Evolutionary conservation across 2,329 filamentous ascomycete species (phyloP).

Genomic region (Fusarium bactridioides): DNA sequence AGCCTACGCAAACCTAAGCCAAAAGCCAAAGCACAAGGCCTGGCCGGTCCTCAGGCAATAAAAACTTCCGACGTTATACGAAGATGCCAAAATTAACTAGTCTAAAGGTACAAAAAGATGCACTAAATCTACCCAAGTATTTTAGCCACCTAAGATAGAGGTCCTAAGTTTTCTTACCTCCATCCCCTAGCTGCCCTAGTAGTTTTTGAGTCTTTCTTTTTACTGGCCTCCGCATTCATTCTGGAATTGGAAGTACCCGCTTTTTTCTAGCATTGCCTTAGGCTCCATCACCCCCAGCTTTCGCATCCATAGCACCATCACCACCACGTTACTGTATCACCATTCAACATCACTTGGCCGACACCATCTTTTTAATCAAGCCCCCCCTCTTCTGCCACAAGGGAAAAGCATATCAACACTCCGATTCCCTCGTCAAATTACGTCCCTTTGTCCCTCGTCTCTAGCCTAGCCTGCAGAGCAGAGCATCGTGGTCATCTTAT

Average conservation of each 20-base stretch:
- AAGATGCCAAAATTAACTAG: neutral
- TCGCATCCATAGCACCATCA: neutral
- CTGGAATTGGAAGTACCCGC: conserved; percentile 3
- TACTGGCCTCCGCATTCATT: conserved; percentile 14
- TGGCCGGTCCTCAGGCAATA: neutral
- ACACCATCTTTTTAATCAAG: conserved; percentile 27
- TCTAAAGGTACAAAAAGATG: too few relatives aligned
- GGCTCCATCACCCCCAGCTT: conserved; percentile 13
- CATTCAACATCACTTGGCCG: conserved; percentile 22
- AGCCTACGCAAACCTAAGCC: neutral
- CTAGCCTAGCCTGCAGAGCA: neutral
- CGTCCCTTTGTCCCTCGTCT: neutral
- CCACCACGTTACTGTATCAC: conserved; percentile 18
- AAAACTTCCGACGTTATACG: neutral
- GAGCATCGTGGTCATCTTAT: conserved; percentile 20
- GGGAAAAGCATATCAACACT: conserved; percentile 39
- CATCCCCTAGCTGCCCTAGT: neutral
- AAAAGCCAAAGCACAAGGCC: neutral
- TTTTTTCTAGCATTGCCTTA: conserved; percentile 6
- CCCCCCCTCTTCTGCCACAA: conserved; percentile 13
- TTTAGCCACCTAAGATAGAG: neutral
- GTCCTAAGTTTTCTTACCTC: neutral
- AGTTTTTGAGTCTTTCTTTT: neutral
- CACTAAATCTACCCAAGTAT: neutral
- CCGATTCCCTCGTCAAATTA: conserved; percentile 12